Conservation (phyloP, 108 stramenopile species). For the Nannochloropsis granulata region DNA sequence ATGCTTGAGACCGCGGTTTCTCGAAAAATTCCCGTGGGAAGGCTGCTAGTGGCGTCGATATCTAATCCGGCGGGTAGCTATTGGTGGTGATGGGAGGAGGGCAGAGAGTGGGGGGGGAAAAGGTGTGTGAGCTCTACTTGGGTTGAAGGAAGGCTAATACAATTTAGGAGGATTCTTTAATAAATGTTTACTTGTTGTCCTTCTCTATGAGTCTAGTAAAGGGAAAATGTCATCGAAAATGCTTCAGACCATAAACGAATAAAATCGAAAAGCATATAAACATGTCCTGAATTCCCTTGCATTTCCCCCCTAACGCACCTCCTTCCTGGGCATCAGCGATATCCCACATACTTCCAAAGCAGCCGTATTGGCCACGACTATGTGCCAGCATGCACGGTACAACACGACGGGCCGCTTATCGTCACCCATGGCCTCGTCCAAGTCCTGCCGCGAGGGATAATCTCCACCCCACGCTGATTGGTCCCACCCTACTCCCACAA, state of each 20-base stretch:
- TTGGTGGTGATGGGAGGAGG: no score
- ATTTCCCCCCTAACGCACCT: background rate
- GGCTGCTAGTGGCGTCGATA: background rate
- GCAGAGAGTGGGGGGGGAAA: no score
- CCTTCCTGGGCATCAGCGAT: background rate
- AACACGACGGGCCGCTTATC: constrained; percentile 22
- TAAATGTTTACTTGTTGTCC: no score
- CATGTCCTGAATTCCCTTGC: no score
- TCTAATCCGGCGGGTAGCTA: no score
- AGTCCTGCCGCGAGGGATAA: constrained; percentile 1
- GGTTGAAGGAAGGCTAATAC: no score
- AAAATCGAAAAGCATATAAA: no score
- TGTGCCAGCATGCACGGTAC: constrained; percentile 40
- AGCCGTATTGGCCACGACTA: constrained; percentile 32
- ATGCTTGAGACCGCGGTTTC: constrained; percentile 24
- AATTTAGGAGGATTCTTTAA: no score
- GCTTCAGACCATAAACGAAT: no score
- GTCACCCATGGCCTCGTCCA: constrained; percentile 15
- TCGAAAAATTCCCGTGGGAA: constrained; percentile 24
- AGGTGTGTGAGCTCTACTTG: no score
- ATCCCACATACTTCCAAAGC: constrained; percentile 25
- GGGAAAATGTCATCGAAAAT: no score
- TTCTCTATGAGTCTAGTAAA: no score
- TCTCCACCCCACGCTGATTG: background rate
- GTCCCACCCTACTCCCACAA: background rate